Conservation (phyloP, 2,329 filamentous ascomycete species). For the Tricladium varicosporioides region DNA sequence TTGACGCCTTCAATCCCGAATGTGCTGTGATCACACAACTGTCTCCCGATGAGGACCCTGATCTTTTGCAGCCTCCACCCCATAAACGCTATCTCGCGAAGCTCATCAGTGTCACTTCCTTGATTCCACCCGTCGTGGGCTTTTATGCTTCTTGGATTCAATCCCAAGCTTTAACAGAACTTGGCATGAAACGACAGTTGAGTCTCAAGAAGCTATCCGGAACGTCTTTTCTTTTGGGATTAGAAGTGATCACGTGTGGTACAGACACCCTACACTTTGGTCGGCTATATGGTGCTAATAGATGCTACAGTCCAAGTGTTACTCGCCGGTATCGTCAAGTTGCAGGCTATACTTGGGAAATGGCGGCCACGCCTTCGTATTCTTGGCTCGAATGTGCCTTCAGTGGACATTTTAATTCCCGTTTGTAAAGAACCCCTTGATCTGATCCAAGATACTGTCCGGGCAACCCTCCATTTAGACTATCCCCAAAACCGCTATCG, state of each 20-base stretch:
- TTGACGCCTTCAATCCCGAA: not conserved
- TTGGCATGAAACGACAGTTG: not conserved
- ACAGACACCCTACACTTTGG: not conserved
- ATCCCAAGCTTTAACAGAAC: not conserved
- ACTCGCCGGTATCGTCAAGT: not conserved
- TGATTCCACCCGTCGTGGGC: not conserved
- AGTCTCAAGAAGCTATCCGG: not conserved
- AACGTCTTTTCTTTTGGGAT: not conserved
- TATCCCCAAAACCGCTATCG: conserved; percentile 51
- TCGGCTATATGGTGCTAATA: not conserved
- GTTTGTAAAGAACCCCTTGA: conserved; percentile 55
- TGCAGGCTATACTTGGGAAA: not conserved
- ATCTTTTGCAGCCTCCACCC: not conserved
- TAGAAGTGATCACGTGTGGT: not conserved
- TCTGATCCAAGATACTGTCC: conserved; percentile 53
- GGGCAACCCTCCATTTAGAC: conserved; percentile 50
- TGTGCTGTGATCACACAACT: not conserved
- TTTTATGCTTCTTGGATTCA: not conserved
- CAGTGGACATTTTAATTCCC: conserved; percentile 54
- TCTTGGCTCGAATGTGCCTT: conserved; percentile 36
- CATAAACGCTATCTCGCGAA: not conserved
- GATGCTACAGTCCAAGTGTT: not conserved
- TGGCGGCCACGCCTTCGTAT: not conserved
- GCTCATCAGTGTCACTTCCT: not conserved
- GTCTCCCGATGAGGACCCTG: not conserved